Conservation (phyloP, 805 yeast genomes). For the Diddensiella santjacobensis region DNA sequence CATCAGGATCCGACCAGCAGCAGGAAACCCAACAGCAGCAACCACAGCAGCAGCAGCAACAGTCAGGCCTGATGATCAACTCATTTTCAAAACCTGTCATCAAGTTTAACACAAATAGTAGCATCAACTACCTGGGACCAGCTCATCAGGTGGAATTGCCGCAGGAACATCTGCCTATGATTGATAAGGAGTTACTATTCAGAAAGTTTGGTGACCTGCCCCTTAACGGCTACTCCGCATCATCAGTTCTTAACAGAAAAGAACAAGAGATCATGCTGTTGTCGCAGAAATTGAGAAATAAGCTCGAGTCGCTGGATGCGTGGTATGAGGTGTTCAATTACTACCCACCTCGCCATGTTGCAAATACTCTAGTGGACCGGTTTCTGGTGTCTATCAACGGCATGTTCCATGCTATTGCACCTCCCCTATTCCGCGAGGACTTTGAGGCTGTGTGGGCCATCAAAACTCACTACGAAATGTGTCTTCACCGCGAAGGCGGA, state of each 20-base stretch:
- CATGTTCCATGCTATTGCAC: slow-evolving; percentile 21
- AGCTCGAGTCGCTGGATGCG: not conserved
- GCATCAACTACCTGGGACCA: slow-evolving; percentile 14
- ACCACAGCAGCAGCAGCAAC: not conserved
- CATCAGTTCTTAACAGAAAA: not conserved
- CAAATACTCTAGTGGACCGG: slow-evolving; percentile 22
- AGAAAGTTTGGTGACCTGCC: not conserved
- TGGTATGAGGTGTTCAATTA: slow-evolving; percentile 18
- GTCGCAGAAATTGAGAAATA: slow-evolving; percentile 2
- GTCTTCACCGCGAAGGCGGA: too few species aligned
- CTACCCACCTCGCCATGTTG: slow-evolving; percentile 23
- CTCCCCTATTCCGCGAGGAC: slow-evolving; percentile 17
- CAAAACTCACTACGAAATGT: not conserved
- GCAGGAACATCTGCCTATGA: slow-evolving; percentile 1
- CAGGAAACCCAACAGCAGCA: not conserved
- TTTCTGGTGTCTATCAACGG: slow-evolving; percentile 21
- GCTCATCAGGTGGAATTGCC: slow-evolving; percentile 6
- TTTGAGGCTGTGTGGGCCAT: slow-evolving; percentile 13
- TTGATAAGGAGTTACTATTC: not conserved
- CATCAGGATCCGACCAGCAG: not conserved
- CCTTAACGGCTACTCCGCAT: not conserved
- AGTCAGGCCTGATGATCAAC: not conserved
- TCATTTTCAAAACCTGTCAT: slow-evolving; percentile 2
- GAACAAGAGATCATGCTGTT: slow-evolving; percentile 3
- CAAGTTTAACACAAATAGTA: slow-evolving; percentile 6